Conservation (phyloP, 768 basidiomycete species). For the Lentinula detonsa region DNA sequence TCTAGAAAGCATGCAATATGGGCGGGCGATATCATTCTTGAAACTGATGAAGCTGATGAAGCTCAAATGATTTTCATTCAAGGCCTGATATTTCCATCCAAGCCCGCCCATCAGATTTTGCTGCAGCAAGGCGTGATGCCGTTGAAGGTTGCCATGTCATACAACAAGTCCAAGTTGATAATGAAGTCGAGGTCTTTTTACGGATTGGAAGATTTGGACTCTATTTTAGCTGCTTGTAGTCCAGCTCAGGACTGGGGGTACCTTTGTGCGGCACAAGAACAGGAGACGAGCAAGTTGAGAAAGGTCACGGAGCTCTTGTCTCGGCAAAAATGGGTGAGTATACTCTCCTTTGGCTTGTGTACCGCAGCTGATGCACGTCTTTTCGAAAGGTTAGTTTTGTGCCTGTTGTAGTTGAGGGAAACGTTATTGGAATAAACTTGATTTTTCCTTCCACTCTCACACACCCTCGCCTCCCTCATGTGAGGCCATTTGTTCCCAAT, state of each 20-base stretch:
- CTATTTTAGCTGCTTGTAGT: background rate
- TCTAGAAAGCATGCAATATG: background rate
- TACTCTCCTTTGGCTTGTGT: background rate
- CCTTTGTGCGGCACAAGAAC: background rate
- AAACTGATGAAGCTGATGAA: background rate
- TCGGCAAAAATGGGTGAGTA: background rate
- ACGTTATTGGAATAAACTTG: background rate
- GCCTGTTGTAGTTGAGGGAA: background rate
- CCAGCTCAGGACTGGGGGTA: background rate
- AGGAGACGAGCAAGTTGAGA: background rate
- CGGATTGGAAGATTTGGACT: background rate
- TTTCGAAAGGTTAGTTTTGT: background rate
- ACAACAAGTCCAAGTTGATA: background rate
- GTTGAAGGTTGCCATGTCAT: constrained; percentile 2
- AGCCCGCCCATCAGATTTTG: background rate
- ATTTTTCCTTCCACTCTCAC: background rate
- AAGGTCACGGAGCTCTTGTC: background rate
- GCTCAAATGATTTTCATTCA: background rate
- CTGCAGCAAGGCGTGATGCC: background rate
- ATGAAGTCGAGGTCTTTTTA: constrained; percentile 2
- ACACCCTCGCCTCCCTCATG: background rate
- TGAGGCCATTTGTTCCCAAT: background rate
- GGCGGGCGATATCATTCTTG: background rate
- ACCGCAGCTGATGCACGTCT: background rate
- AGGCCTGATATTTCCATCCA: background rate